Percentiles rank a stretch among this genome's conserved stretches.
Conservation (phyloP, 345 rosid genomes). For the Euphorbia tirucalli region DNA sequence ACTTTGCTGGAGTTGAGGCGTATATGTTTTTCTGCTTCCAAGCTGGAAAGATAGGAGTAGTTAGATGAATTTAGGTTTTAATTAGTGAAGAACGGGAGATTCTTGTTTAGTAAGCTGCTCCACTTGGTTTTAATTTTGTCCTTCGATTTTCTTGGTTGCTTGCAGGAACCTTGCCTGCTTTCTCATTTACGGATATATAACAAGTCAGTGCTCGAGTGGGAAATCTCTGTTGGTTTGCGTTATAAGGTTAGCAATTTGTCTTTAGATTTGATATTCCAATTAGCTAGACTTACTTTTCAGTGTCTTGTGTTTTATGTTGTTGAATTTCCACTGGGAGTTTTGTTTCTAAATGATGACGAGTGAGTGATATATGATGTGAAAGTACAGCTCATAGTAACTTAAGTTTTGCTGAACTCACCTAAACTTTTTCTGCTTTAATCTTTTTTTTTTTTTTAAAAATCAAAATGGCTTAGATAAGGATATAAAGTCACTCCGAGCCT, state of each 20-base stretch:
- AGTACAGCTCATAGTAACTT: not conserved
- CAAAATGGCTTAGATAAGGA: not conserved
- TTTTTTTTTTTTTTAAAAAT: too few relatives aligned
- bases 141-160: constrained; percentile 5
- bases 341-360: not conserved
- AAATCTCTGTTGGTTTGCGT: constrained; percentile 72
- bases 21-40: not conserved
- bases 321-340: not conserved
- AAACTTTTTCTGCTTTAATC: not conserved
- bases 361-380: not conserved
- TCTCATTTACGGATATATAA: constrained; percentile 74
- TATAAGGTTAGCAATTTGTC: constrained; percentile 55
- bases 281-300: not conserved
- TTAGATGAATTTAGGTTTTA: not conserved
- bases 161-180: constrained; percentile 78
- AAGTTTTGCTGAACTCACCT: not conserved
- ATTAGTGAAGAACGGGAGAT: not conserved
- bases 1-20: not conserved
- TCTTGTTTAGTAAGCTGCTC: not conserved
- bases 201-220: constrained; percentile 92
- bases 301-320: not conserved
- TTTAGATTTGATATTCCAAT: not conserved
- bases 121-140: not conserved
- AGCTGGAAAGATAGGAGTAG: not conserved
- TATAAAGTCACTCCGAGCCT: not conserved